A percentile compares a stretch with the other conserved stretches of the same genome.
Evolutionary conservation across 192 early-diverging fungal genomes (phyloP).

Genomic region (Gigaspora rosea): DNA sequence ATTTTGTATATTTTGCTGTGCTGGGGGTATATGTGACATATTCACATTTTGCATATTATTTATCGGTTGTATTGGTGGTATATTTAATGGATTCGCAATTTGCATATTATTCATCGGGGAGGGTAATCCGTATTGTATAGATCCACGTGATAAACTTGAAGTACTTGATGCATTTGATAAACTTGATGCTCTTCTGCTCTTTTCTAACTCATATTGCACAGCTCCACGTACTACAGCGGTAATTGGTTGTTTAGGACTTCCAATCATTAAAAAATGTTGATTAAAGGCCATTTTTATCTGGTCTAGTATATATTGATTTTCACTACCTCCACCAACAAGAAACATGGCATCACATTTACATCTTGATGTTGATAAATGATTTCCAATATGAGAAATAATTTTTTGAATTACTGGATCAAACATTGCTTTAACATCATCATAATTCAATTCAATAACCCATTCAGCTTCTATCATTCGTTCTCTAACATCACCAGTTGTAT

Average conservation of each 20-base stretch:
- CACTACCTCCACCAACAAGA: slow-evolving; percentile 58
- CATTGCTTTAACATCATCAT: slow-evolving; percentile 38
- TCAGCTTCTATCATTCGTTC: background rate
- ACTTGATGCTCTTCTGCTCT: too few species aligned
- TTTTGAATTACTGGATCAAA: slow-evolving; percentile 48
- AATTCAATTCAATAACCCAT: slow-evolving; percentile 16
- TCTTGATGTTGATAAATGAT: slow-evolving; percentile 44
- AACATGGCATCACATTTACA: slow-evolving; percentile 46
- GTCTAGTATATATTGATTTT: slow-evolving; percentile 46
- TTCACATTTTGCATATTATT: too few species aligned
- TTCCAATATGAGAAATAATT: slow-evolving; percentile 44
- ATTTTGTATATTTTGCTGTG: too few species aligned
- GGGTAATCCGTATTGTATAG: too few species aligned
- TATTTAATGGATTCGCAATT: too few species aligned
- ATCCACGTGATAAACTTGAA: too few species aligned
- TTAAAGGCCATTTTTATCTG: slow-evolving; percentile 39
- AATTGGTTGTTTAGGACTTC: slow-evolving; percentile 47
- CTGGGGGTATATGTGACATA: too few species aligned
- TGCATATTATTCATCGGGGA: too few species aligned
- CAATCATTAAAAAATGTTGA: slow-evolving; percentile 36
- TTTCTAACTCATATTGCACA: too few species aligned
- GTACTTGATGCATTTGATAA: too few species aligned
- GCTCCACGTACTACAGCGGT: slow-evolving; percentile 27
- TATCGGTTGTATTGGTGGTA: too few species aligned
- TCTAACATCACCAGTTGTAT: background rate